Percentiles rank a stretch among this genome's conserved stretches.
Evolutionary conservation across 371 early-diverging fungal genomes (phyloP).

Genomic region (Mortierella sp.): DNA sequence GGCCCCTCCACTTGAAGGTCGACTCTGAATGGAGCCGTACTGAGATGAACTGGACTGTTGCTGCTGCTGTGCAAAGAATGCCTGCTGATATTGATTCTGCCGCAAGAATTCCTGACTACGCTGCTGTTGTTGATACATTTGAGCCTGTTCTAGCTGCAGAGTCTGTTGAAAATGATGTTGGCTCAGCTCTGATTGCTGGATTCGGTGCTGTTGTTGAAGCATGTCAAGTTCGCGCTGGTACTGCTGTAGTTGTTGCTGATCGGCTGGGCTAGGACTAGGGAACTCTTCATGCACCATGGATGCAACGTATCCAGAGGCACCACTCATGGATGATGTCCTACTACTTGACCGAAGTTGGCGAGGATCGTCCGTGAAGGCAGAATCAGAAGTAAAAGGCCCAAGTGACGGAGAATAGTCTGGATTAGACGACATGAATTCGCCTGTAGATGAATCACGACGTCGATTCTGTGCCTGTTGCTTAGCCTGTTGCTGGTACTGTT

Average conservation of each 20-base stretch:
- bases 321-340: slow-evolving; percentile 10
- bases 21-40: neutral
- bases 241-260: slow-evolving; percentile 17
- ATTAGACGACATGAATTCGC: neutral
- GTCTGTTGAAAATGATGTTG: slow-evolving; percentile 57
- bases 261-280: neutral
- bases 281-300: neutral
- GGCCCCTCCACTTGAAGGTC: neutral
- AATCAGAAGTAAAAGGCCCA: neutral
- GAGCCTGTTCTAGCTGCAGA: slow-evolving; percentile 53
- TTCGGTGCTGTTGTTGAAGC: slow-evolving; percentile 56
- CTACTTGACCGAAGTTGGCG: neutral
- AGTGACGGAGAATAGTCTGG: neutral
- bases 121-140: slow-evolving; percentile 33
- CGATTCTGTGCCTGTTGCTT: slow-evolving; percentile 4
- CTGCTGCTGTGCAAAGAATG: slow-evolving; percentile 13
- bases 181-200: slow-evolving; percentile 62
- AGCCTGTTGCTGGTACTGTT: neutral
- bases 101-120: slow-evolving; percentile 55
- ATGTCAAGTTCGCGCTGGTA: slow-evolving; percentile 31
- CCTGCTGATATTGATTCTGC: slow-evolving; percentile 32
- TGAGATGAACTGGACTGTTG: slow-evolving; percentile 2
- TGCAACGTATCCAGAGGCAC: slow-evolving; percentile 3
- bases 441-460: neutral
- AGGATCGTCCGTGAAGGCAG: slow-evolving; percentile 3